These are phyloP conservation scores for Curvularia hawaiiensis DNA, from an alignment of 2,329 filamentous ascomycete species.

Conservation along the genomic window DNA sequence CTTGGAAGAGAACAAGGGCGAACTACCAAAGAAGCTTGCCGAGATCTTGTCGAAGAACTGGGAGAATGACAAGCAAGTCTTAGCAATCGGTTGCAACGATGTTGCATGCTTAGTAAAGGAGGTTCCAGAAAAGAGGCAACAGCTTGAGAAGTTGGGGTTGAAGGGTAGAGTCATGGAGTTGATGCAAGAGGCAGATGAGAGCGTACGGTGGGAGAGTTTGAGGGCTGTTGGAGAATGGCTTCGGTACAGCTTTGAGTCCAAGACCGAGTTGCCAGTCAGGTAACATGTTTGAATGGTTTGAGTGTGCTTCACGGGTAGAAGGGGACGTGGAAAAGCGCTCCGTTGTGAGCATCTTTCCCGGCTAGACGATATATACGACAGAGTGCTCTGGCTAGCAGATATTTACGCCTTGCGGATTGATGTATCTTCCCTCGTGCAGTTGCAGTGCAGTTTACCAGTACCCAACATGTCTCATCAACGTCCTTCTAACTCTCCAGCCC, in stretches of 20 bases:
- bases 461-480: not conserved
- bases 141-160: constrained; percentile 81
- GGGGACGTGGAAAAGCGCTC: constrained; percentile 9
- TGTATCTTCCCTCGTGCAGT: not conserved
- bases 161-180: constrained; percentile 91
- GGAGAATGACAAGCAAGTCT: constrained; percentile 83
- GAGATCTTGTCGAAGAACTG: constrained; percentile 82
- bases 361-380: constrained; percentile 5
- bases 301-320: not conserved
- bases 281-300: constrained; percentile 14
- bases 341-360: constrained; percentile 4
- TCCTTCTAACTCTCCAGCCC: not conserved
- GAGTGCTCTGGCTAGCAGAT: constrained; percentile 10
- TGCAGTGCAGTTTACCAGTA: not conserved
- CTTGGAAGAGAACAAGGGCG: constrained; percentile 80
- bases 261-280: constrained; percentile 40
- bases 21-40: constrained; percentile 78
- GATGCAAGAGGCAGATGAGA: constrained; percentile 88
- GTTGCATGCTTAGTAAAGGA: constrained; percentile 87
- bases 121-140: constrained; percentile 79
- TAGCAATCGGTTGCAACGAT: constrained; percentile 93
- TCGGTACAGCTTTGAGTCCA: constrained; percentile 62
- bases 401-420: not conserved
- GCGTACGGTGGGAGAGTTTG: constrained; percentile 90
- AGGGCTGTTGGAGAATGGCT: constrained; percentile 81